A percentile compares a stretch with the other conserved stretches of the same genome.
phyloP scores from a whole-genome alignment of 1,139 yeast species.

The Kurtzmaniella quercitrusa region DNA sequence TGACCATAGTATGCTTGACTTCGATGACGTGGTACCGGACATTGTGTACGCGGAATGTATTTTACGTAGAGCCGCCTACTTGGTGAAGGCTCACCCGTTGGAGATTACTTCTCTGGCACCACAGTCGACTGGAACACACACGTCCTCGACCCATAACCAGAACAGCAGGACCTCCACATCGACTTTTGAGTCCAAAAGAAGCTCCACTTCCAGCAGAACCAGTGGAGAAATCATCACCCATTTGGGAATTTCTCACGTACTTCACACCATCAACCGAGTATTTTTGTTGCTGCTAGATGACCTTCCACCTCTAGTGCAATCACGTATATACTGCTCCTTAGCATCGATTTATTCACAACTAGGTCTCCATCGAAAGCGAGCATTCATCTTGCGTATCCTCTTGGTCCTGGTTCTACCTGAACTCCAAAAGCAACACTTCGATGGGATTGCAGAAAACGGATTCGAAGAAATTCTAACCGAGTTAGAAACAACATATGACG shows the following conservation, averaged over 20 bases:
- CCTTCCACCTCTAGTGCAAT: slow-evolving; percentile 50
- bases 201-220: background rate
- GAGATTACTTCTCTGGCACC: background rate
- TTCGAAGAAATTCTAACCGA: slow-evolving; percentile 32
- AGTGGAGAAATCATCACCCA: background rate
- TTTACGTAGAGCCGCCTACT: background rate
- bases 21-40: slow-evolving; percentile 80
- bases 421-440: slow-evolving; percentile 13
- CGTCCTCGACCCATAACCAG: background rate
- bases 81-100: background rate
- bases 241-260: background rate
- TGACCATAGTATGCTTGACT: slow-evolving; percentile 53
- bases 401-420: slow-evolving; percentile 49
- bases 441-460: slow-evolving; percentile 6
- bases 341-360: slow-evolving; percentile 63
- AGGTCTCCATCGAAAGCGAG: slow-evolving; percentile 61
- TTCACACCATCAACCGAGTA: background rate
- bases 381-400: slow-evolving; percentile 63
- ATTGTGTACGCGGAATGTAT: slow-evolving; percentile 66
- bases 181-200: background rate
- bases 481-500: slow-evolving; percentile 40
- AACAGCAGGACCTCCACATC: background rate
- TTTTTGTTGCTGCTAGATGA: slow-evolving; percentile 28
- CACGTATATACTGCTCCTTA: slow-evolving; percentile 59
- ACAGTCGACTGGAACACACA: background rate